Evolutionary conservation across 1,284 basidiomycete genomes (phyloP), one percentile per base, ranked within the genome.

Genomic region (Ustilago crameri): DNA sequence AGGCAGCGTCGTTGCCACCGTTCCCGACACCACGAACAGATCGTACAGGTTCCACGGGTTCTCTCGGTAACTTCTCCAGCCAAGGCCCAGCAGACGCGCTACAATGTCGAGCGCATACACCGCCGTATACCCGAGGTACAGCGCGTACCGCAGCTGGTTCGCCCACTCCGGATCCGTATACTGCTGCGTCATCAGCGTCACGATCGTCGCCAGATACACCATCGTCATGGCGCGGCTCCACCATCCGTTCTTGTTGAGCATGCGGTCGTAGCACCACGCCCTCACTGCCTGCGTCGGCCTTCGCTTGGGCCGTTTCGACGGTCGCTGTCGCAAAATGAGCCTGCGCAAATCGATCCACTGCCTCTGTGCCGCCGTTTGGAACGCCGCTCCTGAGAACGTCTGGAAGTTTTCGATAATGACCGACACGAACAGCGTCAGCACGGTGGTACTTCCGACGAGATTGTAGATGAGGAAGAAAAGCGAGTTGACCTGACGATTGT

Each of bases 311-410:
- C 92, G 86, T 78, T 91, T 91, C 0, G 93, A 92, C 0, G 95
- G 95, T 32, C 89, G 87, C 80, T 98, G 94, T 23, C 93, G 90
- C 57, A 87, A 89, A 83, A 98, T 91, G 45, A 95, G 87, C 80
- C 93, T 93, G 74, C 92, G 89, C 20, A 98, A 84, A 83, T 98
- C 93, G 57, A 95, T 91, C 95, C 95, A 98, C 83, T 95, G 93
- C 57, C 91, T 86, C 82, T 98, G 95, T n/a, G 93, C 88, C 52
- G 90, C 88, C 0, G 94, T 98, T 45, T 80, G 71, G 61, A 66
- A 83, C 92, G 86, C 58, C 91, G 89, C 5, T 91, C 93, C 34
- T 88, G 89, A 30, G 92, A 95, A 78, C 89, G 90, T 20, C 90
- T 89, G 69, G 85, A 97, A 97, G 84, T 96, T 96, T 53, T 91